phyloP scores from a whole-genome alignment of 2,329 filamentous ascomycete genomes.

The Pestalotiopsis sp. region DNA sequence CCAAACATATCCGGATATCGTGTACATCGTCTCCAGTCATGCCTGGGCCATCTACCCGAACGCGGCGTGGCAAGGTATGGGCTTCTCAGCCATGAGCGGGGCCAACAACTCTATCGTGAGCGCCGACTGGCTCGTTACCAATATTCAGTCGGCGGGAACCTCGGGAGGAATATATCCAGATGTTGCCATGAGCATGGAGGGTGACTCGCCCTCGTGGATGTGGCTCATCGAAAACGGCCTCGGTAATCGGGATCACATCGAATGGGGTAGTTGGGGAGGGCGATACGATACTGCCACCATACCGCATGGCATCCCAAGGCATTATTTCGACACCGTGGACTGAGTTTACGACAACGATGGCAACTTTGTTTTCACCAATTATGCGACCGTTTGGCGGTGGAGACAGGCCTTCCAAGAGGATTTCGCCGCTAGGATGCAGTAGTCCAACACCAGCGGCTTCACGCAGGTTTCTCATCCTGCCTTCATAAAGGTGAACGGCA shows the following conservation, averaged over 20 bases:
- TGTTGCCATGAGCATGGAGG: constrained; percentile 45
- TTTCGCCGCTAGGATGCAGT: constrained; percentile 33
- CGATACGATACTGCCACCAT: constrained; percentile 27
- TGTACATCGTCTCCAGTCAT: constrained; percentile 48
- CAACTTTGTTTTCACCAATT: not conserved
- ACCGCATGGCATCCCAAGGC: not conserved
- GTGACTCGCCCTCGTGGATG: constrained; percentile 42
- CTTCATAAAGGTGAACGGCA: not conserved
- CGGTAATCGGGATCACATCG: constrained; percentile 37
- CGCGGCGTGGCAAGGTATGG: constrained; percentile 57
- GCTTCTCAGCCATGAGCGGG: constrained; percentile 21
- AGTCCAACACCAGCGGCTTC: constrained; percentile 22
- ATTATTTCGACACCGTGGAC: constrained; percentile 1
- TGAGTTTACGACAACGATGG: not conserved
- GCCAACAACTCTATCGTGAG: constrained; percentile 28
- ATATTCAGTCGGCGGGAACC: constrained; percentile 40
- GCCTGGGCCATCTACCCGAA: constrained; percentile 52
- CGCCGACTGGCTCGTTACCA: constrained; percentile 45
- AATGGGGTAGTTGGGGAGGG: constrained; percentile 45
- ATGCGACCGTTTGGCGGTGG: constrained; percentile 34
- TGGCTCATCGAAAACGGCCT: constrained; percentile 44
- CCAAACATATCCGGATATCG: constrained; percentile 43
- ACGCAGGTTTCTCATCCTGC: constrained; percentile 11
- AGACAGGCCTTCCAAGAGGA: constrained; percentile 30
- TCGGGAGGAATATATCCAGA: constrained; percentile 40